Evolutionary conservation across 1,284 basidiomycete genomes (phyloP).

Genomic region (Ceratobasidium sp.): DNA sequence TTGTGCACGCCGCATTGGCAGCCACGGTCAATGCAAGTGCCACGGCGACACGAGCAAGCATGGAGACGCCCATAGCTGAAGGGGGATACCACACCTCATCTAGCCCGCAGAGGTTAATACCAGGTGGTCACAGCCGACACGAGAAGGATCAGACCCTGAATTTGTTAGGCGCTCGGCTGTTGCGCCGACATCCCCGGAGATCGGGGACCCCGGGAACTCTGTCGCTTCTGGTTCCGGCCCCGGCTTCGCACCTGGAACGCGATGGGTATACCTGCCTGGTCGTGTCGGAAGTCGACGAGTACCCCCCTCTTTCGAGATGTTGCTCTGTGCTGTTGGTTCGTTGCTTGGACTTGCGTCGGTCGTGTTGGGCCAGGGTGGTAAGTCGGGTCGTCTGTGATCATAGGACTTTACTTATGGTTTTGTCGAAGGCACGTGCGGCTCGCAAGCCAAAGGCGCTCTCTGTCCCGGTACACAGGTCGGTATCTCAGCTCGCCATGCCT

Average conservation of each 20-base stretch:
- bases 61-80: background rate
- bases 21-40: background rate
- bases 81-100: background rate
- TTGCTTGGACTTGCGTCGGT: background rate
- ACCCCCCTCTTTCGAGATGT: background rate
- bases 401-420: background rate
- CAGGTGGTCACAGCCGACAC: background rate
- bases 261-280: constrained; percentile 2
- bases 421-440: background rate
- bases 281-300: background rate
- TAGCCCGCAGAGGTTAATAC: background rate
- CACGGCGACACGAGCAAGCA: background rate
- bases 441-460: constrained; percentile 28
- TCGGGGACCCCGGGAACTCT: background rate
- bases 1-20: constrained; percentile 14
- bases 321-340: background rate
- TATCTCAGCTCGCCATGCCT: too few relatives aligned
- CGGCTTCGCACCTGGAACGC: too few relatives aligned
- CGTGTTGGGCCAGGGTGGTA: background rate
- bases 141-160: background rate
- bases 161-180: constrained; percentile 1
- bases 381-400: background rate
- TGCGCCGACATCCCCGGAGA: constrained; percentile 3
- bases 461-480: constrained; percentile 8
- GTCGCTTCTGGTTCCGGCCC: background rate